Evolutionary conservation across 2,329 filamentous ascomycete genomes (phyloP).

Genomic region (Simplicillium sp.): DNA sequence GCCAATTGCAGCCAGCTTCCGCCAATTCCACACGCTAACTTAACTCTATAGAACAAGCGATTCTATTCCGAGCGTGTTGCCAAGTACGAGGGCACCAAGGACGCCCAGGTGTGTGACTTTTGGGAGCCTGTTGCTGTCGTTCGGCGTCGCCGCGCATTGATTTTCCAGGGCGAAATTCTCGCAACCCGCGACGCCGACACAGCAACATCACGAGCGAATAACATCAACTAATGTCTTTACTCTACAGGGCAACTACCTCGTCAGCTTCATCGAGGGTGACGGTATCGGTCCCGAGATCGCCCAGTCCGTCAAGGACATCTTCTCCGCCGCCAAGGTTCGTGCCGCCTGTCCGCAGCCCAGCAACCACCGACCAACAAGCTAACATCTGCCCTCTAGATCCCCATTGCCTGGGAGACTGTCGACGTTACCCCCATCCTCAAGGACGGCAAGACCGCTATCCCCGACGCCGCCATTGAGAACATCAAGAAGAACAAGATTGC

Average conservation of each 20-base stretch:
- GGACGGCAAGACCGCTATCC: constrained; percentile 93
- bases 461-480: constrained; percentile 84
- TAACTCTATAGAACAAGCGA: constrained; percentile 36
- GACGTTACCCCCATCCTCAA: constrained; percentile 91
- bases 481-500: constrained; percentile 95
- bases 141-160: constrained; percentile 4
- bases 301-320: constrained; percentile 98
- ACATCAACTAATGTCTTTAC: not conserved
- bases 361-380: constrained; percentile 10
- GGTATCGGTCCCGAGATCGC: constrained; percentile 98
- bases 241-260: constrained; percentile 79
- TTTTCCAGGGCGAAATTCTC: constrained; percentile 74
- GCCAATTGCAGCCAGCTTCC: constrained; percentile 6
- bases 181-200: constrained; percentile 72
- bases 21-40: constrained; percentile 4
- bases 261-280: constrained; percentile 97
- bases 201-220: not conserved
- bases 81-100: constrained; percentile 88
- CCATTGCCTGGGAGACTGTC: constrained; percentile 93
- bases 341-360: not conserved
- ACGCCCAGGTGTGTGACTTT: constrained; percentile 60
- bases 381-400: constrained; percentile 45
- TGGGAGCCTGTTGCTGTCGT: constrained; percentile 1
- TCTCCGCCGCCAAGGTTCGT: constrained; percentile 80
- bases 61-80: constrained; percentile 72